These are phyloP conservation scores for Aulographum hederae DNA, from an alignment of 2,329 filamentous ascomycete genomes.

Conservation along the genomic window DNA sequence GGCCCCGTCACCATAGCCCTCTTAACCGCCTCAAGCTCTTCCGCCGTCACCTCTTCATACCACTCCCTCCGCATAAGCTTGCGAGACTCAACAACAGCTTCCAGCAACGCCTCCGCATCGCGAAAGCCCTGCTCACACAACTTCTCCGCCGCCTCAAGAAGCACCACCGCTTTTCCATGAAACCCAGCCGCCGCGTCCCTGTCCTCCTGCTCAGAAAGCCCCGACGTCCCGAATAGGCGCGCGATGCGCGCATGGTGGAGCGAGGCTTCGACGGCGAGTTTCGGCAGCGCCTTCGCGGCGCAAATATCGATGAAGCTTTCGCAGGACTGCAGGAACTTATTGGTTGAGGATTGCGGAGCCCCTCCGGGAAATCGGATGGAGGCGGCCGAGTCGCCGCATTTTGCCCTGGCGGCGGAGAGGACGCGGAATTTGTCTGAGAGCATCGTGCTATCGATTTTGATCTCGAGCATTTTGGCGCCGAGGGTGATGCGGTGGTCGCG, in stretches of 20 bases:
- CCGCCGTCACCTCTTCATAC: constrained; percentile 22
- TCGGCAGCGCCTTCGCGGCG: constrained; percentile 15
- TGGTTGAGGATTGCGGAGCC: constrained; percentile 4
- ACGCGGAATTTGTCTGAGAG: constrained; percentile 15
- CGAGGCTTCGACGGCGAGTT: constrained; percentile 17
- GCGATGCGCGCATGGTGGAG: constrained; percentile 16
- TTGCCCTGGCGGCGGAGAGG: constrained; percentile 3
- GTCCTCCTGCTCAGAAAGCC: constrained; percentile 4
- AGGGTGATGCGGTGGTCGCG: constrained; percentile 14
- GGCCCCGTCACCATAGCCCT: constrained; percentile 27
- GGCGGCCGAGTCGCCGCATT: not conserved
- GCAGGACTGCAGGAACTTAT: constrained; percentile 12
- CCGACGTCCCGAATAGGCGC: constrained; percentile 10
- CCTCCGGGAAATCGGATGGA: constrained; percentile 8
- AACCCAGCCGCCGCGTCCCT: constrained; percentile 6
- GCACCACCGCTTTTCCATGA: constrained; percentile 8
- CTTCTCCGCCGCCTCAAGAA: constrained; percentile 13
- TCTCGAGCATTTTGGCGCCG: constrained; percentile 11
- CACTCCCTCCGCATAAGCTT: constrained; percentile 15
- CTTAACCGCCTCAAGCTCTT: constrained; percentile 27
- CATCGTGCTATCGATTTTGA: constrained; percentile 12
- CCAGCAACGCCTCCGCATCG: constrained; percentile 9
- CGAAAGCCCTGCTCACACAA: constrained; percentile 17
- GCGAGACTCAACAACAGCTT: constrained; percentile 12
- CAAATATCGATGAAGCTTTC: constrained; percentile 13